Percentiles rank a stretch among this genome's conserved stretches.
These are phyloP conservation scores for Blastobotrys persicus DNA, from an alignment of 1,139 yeast genomes.

Conservation along the genomic window DNA sequence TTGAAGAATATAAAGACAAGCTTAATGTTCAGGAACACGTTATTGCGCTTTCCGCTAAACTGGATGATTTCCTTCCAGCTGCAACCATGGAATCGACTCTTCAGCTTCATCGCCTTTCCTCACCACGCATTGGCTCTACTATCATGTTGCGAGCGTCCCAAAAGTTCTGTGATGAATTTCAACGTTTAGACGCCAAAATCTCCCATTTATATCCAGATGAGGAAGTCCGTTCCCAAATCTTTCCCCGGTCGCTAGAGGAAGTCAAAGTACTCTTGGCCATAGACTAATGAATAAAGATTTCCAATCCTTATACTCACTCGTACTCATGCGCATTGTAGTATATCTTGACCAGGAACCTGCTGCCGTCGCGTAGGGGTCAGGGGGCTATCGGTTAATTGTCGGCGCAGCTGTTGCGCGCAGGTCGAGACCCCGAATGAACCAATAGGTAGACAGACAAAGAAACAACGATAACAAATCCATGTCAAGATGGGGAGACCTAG, in stretches of 20 bases:
- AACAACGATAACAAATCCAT: background rate
- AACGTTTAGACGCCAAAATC: constrained; percentile 27
- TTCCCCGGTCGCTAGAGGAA: constrained; percentile 33
- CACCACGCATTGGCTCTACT: constrained; percentile 37
- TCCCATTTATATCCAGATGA: constrained; percentile 26
- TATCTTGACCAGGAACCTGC: no score
- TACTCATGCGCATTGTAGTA: no score
- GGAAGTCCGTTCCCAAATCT: constrained; percentile 21
- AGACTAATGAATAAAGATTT: constrained; percentile 2
- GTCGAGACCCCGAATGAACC: background rate
- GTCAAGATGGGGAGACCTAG: constrained; percentile 55
- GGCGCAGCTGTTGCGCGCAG: background rate
- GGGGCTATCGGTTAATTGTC: no score
- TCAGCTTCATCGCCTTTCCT: constrained; percentile 33
- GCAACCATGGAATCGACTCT: constrained; percentile 36
- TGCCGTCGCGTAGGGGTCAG: no score
- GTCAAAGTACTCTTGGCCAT: constrained; percentile 33
- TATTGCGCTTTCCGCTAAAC: constrained; percentile 25
- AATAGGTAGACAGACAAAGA: background rate
- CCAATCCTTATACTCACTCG: background rate
- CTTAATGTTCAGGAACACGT: constrained; percentile 36
- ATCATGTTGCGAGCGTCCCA: constrained; percentile 36
- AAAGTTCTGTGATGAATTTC: constrained; percentile 35
- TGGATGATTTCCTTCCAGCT: constrained; percentile 40
- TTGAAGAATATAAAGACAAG: constrained; percentile 15